Evolutionary conservation across 768 basidiomycete species (phyloP), one percentile per base, ranked within the genome.

Genomic region (Trametes villosa): DNA sequence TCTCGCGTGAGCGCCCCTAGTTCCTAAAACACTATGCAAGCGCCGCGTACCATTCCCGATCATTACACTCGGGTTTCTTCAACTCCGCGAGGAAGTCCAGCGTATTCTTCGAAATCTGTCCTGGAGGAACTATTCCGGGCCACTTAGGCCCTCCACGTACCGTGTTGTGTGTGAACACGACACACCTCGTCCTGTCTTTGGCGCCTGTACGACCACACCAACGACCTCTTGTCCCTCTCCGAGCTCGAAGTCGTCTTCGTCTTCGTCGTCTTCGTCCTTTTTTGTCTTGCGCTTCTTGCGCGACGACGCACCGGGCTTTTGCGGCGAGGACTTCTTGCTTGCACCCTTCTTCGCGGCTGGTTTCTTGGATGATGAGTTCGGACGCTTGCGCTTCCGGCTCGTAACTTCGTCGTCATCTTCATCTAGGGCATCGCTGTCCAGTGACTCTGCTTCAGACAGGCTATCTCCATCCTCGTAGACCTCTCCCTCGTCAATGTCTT

Each of bases 81-180:
- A 97, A 77, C 26, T 88, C 79, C 9, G 65, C 75, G 56, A 96
- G 72, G 70, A 97, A 97, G 68, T 92, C 76, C 34, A 98, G 73
- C 3, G 90, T 92, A 65, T 97, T 96, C 67, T 86, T 80, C 2
- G 94, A 96, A 68, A 97, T 85, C 72, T 86, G 86, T 11, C 94
- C 95, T 12, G 92, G 83, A 0, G 93, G 89, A 0, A 93, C 94
- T 48, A 26, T 30, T 22, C 15, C 24, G 20, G 13, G 29, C 33
- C 50, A n/a, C 12, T 46, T 24, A 30, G 18, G 38, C 3, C 1
- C 11, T 24, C 24, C n/a, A 20, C 18, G 8, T 2, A 9, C 12
- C 17, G 13, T 40, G 18, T 17, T 13, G 36, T 27, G 31, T 4
- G 20, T 20, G 11, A 29, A 9, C 31, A 13, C 12, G 29, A 31